Conservation (phyloP, 306 rosid species). For the Acmispon strigosus region DNA sequence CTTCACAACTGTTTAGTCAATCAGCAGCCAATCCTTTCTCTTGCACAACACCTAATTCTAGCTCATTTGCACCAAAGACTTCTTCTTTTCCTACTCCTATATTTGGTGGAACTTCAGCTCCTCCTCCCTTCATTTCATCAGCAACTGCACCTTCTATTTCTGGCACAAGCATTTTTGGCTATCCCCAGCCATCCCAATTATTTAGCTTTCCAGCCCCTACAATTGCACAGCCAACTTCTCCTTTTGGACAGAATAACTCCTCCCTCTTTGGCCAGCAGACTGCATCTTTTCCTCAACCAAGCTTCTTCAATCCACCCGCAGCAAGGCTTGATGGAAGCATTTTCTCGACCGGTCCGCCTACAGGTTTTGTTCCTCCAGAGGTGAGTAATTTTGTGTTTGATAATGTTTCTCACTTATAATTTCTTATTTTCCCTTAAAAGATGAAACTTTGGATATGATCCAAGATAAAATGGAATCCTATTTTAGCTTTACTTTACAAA, state of each 20-base stretch:
- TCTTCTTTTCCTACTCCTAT: slow-evolving; percentile 39
- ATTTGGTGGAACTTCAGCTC: slow-evolving; percentile 41
- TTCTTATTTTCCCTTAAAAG: background rate
- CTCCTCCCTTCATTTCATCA: slow-evolving; percentile 53
- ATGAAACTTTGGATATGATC: background rate
- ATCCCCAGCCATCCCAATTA: slow-evolving; percentile 45
- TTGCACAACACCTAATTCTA: slow-evolving; percentile 44
- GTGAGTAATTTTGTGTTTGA: slow-evolving; percentile 34
- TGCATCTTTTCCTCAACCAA: slow-evolving; percentile 30
- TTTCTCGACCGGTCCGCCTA: slow-evolving; percentile 44
- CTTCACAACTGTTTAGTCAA: slow-evolving; percentile 55
- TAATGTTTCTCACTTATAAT: background rate
- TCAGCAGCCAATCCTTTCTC: slow-evolving; percentile 61
- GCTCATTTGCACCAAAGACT: slow-evolving; percentile 57
- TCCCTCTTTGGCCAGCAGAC: slow-evolving; percentile 50
- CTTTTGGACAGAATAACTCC: slow-evolving; percentile 45
- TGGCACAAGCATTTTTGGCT: slow-evolving; percentile 42
- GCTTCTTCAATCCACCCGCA: slow-evolving; percentile 46
- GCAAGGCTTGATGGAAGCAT: slow-evolving; percentile 50
- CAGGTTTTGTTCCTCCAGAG: slow-evolving; percentile 48
- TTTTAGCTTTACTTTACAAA: background rate
- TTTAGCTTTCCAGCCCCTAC: slow-evolving; percentile 49
- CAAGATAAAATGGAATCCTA: background rate
- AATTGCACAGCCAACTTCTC: slow-evolving; percentile 40
- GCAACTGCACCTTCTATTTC: slow-evolving; percentile 43